phyloP scores from a whole-genome alignment of 805 yeast genomes.

The Wickerhamomyces subpelliculosus region DNA sequence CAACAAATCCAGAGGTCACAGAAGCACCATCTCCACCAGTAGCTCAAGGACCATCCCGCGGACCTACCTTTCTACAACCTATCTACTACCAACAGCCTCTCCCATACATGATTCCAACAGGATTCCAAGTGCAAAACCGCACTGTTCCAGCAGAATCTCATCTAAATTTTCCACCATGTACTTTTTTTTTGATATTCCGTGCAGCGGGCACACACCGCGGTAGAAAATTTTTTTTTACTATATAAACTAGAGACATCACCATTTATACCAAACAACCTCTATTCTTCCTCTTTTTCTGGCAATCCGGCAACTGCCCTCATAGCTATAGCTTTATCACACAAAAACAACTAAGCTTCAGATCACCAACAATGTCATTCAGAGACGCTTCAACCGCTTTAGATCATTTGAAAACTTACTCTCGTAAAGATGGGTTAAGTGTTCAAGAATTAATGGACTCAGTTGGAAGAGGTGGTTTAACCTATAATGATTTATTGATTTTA shows the following conservation, averaged over 20 bases:
- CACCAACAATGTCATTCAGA: conserved; percentile 23
- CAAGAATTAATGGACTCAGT: conserved; percentile 83
- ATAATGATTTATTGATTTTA: conserved; percentile 90
- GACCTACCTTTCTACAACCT: too few relatives aligned
- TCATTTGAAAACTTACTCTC: conserved; percentile 54
- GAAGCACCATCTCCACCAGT: too few relatives aligned
- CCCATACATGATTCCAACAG: too few relatives aligned
- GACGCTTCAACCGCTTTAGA: conserved; percentile 60
- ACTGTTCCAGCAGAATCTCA: too few relatives aligned
- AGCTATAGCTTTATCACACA: not conserved
- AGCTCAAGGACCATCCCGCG: too few relatives aligned
- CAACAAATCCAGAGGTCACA: too few relatives aligned
- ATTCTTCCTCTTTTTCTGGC: conserved; percentile 14
- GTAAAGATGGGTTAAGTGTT: conserved; percentile 82
- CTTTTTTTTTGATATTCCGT: not conserved
- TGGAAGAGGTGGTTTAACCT: conserved; percentile 91
- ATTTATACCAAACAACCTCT: not conserved
- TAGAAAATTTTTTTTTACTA: not conserved
- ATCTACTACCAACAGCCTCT: too few relatives aligned
- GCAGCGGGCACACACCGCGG: not conserved
- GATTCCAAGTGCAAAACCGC: not conserved
- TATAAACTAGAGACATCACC: not conserved
- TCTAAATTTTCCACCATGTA: too few relatives aligned
- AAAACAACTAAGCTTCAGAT: conserved; percentile 1
- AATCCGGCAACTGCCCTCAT: conserved; percentile 22